These are phyloP conservation scores for Achlya hypogyna DNA, from an alignment of 352 stramenopile species.

Conservation along the genomic window DNA sequence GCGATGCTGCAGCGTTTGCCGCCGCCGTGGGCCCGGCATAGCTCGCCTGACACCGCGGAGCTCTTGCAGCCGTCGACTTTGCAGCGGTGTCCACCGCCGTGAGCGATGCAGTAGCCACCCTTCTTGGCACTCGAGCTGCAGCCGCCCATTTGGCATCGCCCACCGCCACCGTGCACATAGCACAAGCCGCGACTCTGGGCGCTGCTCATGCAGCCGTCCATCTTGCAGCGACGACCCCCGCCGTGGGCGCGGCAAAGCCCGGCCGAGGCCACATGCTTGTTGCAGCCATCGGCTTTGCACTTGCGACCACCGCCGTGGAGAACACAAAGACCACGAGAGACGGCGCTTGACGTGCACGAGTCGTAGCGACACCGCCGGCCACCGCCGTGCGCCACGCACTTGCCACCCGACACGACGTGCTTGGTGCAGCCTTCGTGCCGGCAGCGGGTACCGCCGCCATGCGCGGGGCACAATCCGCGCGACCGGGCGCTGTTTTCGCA, in stretches of 20 bases:
- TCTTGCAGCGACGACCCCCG: slow-evolving; percentile 66
- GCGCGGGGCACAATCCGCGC: slow-evolving; percentile 45
- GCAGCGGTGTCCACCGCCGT: slow-evolving; percentile 76
- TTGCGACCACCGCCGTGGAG: slow-evolving; percentile 63
- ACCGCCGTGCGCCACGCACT: slow-evolving; percentile 58
- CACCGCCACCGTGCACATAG: slow-evolving; percentile 75
- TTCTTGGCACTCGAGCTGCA: slow-evolving; percentile 81
- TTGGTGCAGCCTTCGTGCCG: slow-evolving; percentile 38
- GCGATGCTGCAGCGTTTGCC: slow-evolving; percentile 63
- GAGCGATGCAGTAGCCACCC: slow-evolving; percentile 72
- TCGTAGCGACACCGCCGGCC: slow-evolving; percentile 37
- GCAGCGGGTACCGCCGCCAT: slow-evolving; percentile 56
- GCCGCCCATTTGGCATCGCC: slow-evolving; percentile 56
- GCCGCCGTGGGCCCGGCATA: slow-evolving; percentile 75
- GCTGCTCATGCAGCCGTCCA: slow-evolving; percentile 64
- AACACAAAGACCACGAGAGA: slow-evolving; percentile 51
- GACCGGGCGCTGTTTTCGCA: slow-evolving; percentile 42
- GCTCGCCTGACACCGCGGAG: slow-evolving; percentile 64
- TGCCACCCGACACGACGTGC: slow-evolving; percentile 51
- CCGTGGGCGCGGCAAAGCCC: slow-evolving; percentile 76
- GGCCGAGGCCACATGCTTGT: slow-evolving; percentile 67
- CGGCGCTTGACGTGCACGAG: slow-evolving; percentile 40
- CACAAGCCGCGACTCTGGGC: slow-evolving; percentile 73
- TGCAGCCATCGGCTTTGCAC: slow-evolving; percentile 51
- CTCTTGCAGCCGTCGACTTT: slow-evolving; percentile 59